Conservation (phyloP, 2,329 filamentous ascomycete genomes). For the Cyphellophora europaea region DNA sequence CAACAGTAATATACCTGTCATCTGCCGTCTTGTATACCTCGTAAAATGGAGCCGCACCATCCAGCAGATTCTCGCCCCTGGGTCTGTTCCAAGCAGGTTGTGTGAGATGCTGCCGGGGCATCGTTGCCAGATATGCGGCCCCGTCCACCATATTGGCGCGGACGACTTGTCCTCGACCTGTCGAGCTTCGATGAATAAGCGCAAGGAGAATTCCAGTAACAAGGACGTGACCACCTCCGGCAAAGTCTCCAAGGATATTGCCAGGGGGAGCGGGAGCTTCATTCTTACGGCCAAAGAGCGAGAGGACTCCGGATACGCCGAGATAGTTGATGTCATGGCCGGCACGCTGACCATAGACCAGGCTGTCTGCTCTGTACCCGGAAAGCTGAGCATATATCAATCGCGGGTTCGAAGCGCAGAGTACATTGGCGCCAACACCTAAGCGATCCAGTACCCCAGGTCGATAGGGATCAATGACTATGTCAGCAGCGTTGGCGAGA, state of each 20-base stretch:
- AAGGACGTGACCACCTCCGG: slow-evolving; percentile 72
- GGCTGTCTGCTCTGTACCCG: slow-evolving; percentile 77
- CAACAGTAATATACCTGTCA: slow-evolving; percentile 69
- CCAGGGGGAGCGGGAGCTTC: slow-evolving; percentile 69
- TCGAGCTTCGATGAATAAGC: slow-evolving; percentile 44
- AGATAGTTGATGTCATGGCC: slow-evolving; percentile 97
- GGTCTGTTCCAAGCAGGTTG: slow-evolving; percentile 51
- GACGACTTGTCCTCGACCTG: slow-evolving; percentile 72
- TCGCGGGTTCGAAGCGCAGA: slow-evolving; percentile 56
- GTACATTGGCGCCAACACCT: slow-evolving; percentile 50
- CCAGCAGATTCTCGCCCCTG: slow-evolving; percentile 70
- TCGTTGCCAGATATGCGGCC: slow-evolving; percentile 64
- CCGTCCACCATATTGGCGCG: slow-evolving; percentile 97
- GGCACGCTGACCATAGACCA: slow-evolving; percentile 75
- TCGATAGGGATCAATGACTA: slow-evolving; percentile 61
- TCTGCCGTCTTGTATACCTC: slow-evolving; percentile 79
- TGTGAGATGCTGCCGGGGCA: slow-evolving; percentile 60
- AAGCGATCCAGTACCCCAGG: slow-evolving; percentile 55
- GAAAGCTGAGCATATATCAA: slow-evolving; percentile 79
- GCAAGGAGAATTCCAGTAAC: slow-evolving; percentile 77
- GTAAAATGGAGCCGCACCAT: slow-evolving; percentile 81
- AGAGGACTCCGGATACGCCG: slow-evolving; percentile 70
- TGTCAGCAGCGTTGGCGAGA: slow-evolving; percentile 53
- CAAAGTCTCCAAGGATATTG: slow-evolving; percentile 85
- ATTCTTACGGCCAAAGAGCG: slow-evolving; percentile 53